Conservation (phyloP, 2,329 filamentous ascomycete genomes). For the Fusarium nisikadoi region DNA sequence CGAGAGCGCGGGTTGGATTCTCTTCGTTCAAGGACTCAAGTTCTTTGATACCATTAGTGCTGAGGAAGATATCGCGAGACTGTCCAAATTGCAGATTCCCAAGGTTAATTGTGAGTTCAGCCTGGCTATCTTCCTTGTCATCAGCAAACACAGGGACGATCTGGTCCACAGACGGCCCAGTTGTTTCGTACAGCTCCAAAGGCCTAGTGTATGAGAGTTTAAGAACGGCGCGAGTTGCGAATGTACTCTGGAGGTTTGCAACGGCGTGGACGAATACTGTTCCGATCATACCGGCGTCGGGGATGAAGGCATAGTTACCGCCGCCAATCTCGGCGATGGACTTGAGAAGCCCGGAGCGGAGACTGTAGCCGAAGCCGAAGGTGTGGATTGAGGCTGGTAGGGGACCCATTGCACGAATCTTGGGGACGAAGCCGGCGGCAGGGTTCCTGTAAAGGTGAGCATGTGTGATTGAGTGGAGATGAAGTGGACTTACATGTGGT, state of each 20-base stretch:
- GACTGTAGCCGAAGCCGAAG: constrained; percentile 51
- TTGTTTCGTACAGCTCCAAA: constrained; percentile 53
- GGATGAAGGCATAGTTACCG: constrained; percentile 70
- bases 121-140: constrained; percentile 14
- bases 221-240: constrained; percentile 59
- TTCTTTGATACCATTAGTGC: constrained; percentile 41
- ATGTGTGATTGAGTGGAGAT: accelerated
- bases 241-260: constrained; percentile 69
- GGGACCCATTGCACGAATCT: constrained; percentile 55
- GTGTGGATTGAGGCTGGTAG: constrained; percentile 57
- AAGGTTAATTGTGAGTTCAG: constrained; percentile 53
- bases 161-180: constrained; percentile 53
- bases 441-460: constrained; percentile 53
- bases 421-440: constrained; percentile 63
- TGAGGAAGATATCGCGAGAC: constrained; percentile 64
- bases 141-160: constrained; percentile 39
- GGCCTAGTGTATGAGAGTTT: constrained; percentile 52
- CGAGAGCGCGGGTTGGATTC: constrained; percentile 23
- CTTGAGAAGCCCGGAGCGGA: constrained; percentile 62
- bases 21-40: constrained; percentile 11
- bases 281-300: constrained; percentile 70
- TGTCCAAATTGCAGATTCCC: constrained; percentile 71
- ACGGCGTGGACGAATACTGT: constrained; percentile 72
- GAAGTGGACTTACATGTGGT: constrained; percentile 55
- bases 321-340: constrained; percentile 67